Evolutionary conservation across 106 monocot genomes (phyloP).

Genomic region (Cymbidium sinense): DNA sequence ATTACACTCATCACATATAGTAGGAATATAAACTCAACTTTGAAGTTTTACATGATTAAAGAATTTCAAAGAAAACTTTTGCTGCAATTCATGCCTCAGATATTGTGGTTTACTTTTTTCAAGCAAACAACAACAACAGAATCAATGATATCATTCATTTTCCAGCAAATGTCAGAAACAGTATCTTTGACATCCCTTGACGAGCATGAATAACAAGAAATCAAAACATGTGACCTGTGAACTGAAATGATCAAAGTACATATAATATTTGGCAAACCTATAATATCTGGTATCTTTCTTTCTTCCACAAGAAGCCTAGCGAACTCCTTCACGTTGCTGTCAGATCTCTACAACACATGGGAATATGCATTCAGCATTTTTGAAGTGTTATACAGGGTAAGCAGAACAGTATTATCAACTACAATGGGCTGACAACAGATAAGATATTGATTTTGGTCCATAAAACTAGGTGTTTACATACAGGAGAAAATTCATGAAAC

Average conservation of each 20-base stretch:
- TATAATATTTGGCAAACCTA: conserved; percentile 35
- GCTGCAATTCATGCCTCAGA: background rate
- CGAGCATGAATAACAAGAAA: background rate
- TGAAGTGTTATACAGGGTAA: background rate
- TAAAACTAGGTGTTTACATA: background rate
- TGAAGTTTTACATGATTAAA: background rate
- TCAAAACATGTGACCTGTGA: background rate
- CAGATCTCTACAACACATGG: conserved; percentile 49
- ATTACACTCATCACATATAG: background rate
- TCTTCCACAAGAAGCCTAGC: conserved; percentile 51
- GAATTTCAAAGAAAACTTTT: background rate
- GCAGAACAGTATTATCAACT: background rate
- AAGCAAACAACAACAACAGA: background rate
- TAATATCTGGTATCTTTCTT: conserved; percentile 61
- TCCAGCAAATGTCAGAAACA: background rate
- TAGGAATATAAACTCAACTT: background rate
- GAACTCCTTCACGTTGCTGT: conserved; percentile 47
- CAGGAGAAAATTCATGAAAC: background rate
- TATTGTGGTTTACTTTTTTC: background rate
- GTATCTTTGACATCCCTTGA: background rate
- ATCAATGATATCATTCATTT: background rate
- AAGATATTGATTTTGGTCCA: background rate
- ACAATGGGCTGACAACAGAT: background rate
- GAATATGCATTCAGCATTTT: background rate
- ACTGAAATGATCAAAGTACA: background rate